phyloP scores from a whole-genome alignment of 2,329 filamentous ascomycete genomes.

The Gaeumannomyces sp. region DNA sequence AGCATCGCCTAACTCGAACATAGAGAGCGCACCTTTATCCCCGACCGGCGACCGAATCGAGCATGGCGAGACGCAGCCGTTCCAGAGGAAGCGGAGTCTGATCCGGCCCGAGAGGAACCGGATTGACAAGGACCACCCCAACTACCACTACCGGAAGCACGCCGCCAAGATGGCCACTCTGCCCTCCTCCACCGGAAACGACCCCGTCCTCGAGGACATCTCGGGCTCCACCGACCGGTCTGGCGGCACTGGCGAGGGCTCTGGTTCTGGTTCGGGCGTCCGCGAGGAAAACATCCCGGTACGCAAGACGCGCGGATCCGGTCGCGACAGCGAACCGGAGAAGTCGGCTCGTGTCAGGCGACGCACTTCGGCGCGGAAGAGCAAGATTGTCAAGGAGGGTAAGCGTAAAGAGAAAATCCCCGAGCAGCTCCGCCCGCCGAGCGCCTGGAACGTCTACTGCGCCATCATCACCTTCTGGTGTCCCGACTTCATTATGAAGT shows the following conservation, averaged over 20 bases:
- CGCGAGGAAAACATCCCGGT: conserved; percentile 24
- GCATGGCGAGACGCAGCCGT: conserved; percentile 23
- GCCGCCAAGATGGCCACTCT: conserved; percentile 86
- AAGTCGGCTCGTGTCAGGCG: conserved; percentile 29
- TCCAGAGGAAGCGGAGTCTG: conserved; percentile 74
- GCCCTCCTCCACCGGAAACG: conserved; percentile 88
- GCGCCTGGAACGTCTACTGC: conserved; percentile 93
- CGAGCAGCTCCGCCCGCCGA: conserved; percentile 70
- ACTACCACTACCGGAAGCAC: conserved; percentile 94
- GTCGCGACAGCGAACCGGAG: conserved; percentile 28
- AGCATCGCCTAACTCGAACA: conserved; percentile 45
- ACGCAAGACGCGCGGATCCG: conserved; percentile 26
- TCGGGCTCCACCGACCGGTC: conserved; percentile 53
- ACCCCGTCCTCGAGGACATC: conserved; percentile 75
- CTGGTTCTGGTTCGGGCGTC: conserved; percentile 12
- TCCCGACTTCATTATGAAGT: conserved; percentile 75
- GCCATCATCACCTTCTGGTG: conserved; percentile 91
- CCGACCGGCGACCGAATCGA: conserved; percentile 32
- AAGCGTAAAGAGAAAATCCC: conserved; percentile 46
- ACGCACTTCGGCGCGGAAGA: conserved; percentile 34
- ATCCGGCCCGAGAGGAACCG: conserved; percentile 83
- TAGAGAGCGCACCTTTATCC: conserved; percentile 50
- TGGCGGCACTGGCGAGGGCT: neutral
- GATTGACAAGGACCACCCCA: conserved; percentile 81
- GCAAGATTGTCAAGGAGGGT: conserved; percentile 58